Evolutionary conservation across 2,329 filamentous ascomycete genomes (phyloP).

Genomic region (Akanthomyces uredinophilus): DNA sequence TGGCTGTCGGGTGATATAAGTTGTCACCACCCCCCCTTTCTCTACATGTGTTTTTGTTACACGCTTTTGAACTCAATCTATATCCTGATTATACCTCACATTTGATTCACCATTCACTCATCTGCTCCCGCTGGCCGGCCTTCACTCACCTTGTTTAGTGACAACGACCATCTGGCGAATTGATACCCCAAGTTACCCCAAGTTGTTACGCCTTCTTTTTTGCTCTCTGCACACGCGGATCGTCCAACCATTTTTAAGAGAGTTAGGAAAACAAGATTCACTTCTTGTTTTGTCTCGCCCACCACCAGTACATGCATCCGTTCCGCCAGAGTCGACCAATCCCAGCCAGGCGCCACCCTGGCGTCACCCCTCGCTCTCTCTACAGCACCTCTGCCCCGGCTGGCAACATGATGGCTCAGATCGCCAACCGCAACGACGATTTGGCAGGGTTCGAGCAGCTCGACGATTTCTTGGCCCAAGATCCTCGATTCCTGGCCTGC

Average conservation of each 20-base stretch:
- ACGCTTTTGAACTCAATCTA: neutral
- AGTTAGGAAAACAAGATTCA: neutral
- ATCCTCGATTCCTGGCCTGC: slow-evolving; percentile 8
- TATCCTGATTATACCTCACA: neutral
- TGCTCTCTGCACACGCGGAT: neutral
- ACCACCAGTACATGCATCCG: slow-evolving; percentile 8
- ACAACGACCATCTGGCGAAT: neutral
- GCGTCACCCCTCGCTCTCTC: neutral
- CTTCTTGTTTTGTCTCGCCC: slow-evolving; percentile 2
- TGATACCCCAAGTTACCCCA: neutral
- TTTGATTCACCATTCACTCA: neutral
- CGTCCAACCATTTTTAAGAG: neutral
- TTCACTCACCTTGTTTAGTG: slow-evolving; percentile 3
- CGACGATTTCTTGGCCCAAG: neutral
- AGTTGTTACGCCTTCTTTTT: neutral
- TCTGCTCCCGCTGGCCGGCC: slow-evolving; percentile 1
- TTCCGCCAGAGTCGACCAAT: slow-evolving; percentile 11
- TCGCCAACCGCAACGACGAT: neutral
- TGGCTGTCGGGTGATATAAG: slow-evolving; percentile 12
- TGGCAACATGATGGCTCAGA: slow-evolving; percentile 4
- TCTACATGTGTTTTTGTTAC: neutral
- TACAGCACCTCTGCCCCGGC: slow-evolving; percentile 10
- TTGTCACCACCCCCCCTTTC: slow-evolving; percentile 3
- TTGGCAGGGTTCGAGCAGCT: neutral
- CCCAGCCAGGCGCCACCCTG: slow-evolving; percentile 4